Evolutionary conservation across 345 rosid species (phyloP).

Genomic region (Lumnitzera littorea): DNA sequence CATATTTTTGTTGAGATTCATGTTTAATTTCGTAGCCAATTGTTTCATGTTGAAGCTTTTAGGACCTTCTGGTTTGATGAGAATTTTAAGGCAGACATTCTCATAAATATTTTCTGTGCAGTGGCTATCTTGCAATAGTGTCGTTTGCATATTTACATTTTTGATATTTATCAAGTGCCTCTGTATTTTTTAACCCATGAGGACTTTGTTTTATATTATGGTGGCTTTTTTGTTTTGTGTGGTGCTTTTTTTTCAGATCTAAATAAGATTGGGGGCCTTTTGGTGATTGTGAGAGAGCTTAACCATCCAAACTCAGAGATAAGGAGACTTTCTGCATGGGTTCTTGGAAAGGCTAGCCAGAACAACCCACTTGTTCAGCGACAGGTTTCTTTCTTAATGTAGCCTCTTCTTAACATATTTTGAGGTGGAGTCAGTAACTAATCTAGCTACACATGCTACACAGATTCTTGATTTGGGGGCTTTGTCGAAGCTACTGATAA

Average conservation of each 20-base stretch:
- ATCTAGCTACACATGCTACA: constrained; percentile 1
- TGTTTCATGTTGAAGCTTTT: no score
- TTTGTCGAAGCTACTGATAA: constrained; percentile 46
- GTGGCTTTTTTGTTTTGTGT: constrained; percentile 2
- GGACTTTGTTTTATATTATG: neutral
- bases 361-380: constrained; percentile 76
- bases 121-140: no score
- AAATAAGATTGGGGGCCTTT: constrained; percentile 73
- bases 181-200: no score
- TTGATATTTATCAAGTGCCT: no score
- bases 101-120: no score
- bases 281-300: constrained; percentile 45
- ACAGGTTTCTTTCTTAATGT: constrained; percentile 36
- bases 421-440: neutral
- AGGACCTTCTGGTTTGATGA: no score
- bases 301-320: constrained; percentile 56
- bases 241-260: constrained; percentile 41
- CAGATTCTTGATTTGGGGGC: constrained; percentile 80
- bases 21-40: no score
- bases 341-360: constrained; percentile 87
- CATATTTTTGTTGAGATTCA: no score
- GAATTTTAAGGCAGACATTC: no score
- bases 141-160: no score
- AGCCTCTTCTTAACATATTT: neutral
- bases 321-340: constrained; percentile 88